Base-by-base conservation (phyloP, 345 rosid species). In the Bruguiera sexangula region DNA sequence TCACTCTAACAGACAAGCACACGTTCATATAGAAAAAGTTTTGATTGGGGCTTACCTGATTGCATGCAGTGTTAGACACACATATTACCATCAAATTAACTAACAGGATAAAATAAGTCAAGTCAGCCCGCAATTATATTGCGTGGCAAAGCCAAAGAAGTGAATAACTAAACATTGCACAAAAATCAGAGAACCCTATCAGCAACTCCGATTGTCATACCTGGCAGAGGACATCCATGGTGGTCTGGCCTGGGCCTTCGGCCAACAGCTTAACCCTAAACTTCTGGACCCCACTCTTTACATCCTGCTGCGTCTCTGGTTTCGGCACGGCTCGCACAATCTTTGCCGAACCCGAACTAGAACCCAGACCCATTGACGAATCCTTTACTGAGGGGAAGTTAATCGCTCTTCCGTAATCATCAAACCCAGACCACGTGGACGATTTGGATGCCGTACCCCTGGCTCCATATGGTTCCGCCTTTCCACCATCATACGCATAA, bases 151-250 rank as follows among this genome's bases (percentile, higher is more conserved):
- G 50, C 5, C 16, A 15, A 43, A 15, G 16, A 43, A 43, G 16
- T 43, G 50, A 43, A 43, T 43, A 43, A 43, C 50, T 43, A 43
- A 43, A 13, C 19, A 43, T 3, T 11, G 50, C 18, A 43, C 19
- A 13, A 13, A 15, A 11, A 43, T 43, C 50, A 43, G 16, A 43
- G 50, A 11, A 11, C 5, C 4, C 18, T 2, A 15, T 13, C 15
- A 15, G 19, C 50, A 43, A 15, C 16, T 43, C 50, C 0, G 50
- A 9, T 20, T 31, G 34, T 5, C 1, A 27, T 70, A 95, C 99
- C 94, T 96, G 96, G 76, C 97, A 96, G 80, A 96, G 94, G 24
- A 96, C 91, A 76, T 96, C 99, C 80, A 88, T 87, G 26, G 88
- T 88, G 79, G 88, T 85, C 78, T 89, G 96, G 59, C 96, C 92